These are phyloP conservation scores for Xylaria venustula DNA, from an alignment of 495 filamentous ascomycete species.

Conservation along the genomic window DNA sequence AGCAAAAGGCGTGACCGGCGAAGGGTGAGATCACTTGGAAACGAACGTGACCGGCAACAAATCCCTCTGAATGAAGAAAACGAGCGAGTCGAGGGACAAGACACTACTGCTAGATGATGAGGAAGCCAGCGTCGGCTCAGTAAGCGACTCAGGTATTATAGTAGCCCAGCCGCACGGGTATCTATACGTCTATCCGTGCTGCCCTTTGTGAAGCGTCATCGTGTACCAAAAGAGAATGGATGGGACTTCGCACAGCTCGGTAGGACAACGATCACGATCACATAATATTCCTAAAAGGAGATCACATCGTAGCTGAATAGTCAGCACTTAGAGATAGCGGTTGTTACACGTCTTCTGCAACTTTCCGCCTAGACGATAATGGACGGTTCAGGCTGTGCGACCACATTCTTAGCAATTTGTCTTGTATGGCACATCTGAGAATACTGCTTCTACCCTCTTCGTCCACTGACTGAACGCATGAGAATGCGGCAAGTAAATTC, in stretches of 20 bases:
- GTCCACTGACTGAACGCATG: not conserved
- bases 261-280: conserved; percentile 14
- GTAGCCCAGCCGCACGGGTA: conserved; percentile 23
- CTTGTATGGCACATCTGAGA: conserved; percentile 23
- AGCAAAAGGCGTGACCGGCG: not conserved
- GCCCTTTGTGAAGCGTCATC: not conserved
- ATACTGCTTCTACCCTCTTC: conserved; percentile 10
- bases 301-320: conserved; percentile 10
- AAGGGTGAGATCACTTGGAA: conserved; percentile 1
- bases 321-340: not conserved
- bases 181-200: conserved; percentile 19
- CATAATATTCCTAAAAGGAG: conserved; percentile 2
- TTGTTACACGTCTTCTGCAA: conserved; percentile 22
- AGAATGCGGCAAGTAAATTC: not conserved
- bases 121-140: conserved; percentile 3
- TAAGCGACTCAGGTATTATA: conserved; percentile 18
- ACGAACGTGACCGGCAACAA: conserved; percentile 20
- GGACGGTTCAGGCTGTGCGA: conserved; percentile 7
- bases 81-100: conserved; percentile 1
- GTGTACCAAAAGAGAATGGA: conserved; percentile 16
- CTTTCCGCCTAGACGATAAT: conserved; percentile 33
- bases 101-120: conserved; percentile 3
- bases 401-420: conserved; percentile 10
- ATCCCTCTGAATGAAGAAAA: not conserved
- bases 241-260: conserved; percentile 21